Base-by-base conservation (phyloP, 805 yeast species). In the Lipomyces mesembrius region DNA sequence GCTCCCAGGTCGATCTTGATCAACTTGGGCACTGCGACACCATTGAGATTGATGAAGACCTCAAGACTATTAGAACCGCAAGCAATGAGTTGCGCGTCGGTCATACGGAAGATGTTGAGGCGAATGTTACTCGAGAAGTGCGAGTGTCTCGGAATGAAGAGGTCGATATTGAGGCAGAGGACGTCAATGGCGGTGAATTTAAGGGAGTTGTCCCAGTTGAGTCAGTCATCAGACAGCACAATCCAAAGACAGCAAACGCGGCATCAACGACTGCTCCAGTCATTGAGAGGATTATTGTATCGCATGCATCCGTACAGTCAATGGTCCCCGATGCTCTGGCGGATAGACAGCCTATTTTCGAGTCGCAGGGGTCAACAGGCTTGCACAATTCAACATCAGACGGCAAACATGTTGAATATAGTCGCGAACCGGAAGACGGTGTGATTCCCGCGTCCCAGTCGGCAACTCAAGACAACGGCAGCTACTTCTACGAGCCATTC, bases 301-400 rank as follows among this genome's bases (percentile, higher is more conserved):
- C 49, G 20, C 49, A 7, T 1, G 20, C 11, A 11, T 17, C 25
- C 9, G 20, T 43, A 17, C 20, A 17, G 3, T 43, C 49, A 14
- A 35, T 29, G 12, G 49, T 22, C 27, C 22, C 46, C 25, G 46
- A 32, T 9, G 39, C 37, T 32, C 25, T 29, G 22, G 59, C 59
- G 8, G 59, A 29, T n/a, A 56, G 49, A 32, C 59, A 52, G 27
- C 56, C 59, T 4, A 35, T 56, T 29, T 34, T 12, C 8, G 59
- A 56, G 22, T 43, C 49, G 11, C 22, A 43, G 49, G 17, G 39
- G 12, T 17, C 49, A n/a, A n/a, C 49, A 43, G 12, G 20, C 49
- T 17, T n/a, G 22, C 3, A 17, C 14, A n/a, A 5, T 43, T n/a
- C 49, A n/a, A n/a, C 43, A 37, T 37, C 49, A 43, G 49, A 17